Evolutionary conservation across 768 basidiomycete genomes (phyloP).

Genomic region (Cystofilobasidium macerans): DNA sequence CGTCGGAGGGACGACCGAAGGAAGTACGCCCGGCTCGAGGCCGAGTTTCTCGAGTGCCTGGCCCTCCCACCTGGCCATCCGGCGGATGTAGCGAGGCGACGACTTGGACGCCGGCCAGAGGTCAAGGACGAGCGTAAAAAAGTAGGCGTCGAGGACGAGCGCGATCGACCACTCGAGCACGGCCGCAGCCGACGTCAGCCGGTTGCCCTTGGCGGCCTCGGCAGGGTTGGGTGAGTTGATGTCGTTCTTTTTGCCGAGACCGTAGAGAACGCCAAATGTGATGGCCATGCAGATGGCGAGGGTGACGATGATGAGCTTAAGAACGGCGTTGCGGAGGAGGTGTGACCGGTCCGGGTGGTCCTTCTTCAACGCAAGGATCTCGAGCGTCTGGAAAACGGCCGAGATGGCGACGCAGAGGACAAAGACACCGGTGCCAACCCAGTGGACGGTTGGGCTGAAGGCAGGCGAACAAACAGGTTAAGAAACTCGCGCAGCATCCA

Average conservation of each 20-base stretch:
- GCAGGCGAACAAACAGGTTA: background rate
- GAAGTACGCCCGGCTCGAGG: background rate
- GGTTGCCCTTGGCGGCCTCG: conserved; percentile 29
- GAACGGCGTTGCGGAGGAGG: conserved; percentile 37
- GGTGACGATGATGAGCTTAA: conserved; percentile 38
- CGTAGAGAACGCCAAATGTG: conserved; percentile 37
- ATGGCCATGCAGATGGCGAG: conserved; percentile 35
- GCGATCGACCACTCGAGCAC: conserved; percentile 29
- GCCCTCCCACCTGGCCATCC: conserved; percentile 16
- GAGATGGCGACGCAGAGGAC: conserved; percentile 39
- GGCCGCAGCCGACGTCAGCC: conserved; percentile 35
- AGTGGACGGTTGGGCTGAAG: conserved; percentile 31
- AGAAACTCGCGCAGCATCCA: background rate
- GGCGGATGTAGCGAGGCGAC: conserved; percentile 21
- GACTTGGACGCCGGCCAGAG: conserved; percentile 38
- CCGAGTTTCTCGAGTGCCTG: conserved; percentile 7
- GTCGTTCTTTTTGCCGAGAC: conserved; percentile 1
- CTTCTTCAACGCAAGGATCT: conserved; percentile 35
- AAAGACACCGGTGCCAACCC: conserved; percentile 34
- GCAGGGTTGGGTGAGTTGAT: background rate
- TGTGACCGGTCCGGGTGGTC: conserved; percentile 39
- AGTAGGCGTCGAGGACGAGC: conserved; percentile 37
- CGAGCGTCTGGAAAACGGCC: conserved; percentile 37
- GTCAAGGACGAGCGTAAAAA: conserved; percentile 39
- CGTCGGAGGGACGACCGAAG: background rate